Percentiles rank a stretch among this genome's conserved stretches.
Evolutionary conservation across 176 grass and related monocot species (phyloP).

Genomic region (Paspalum vaginatum): DNA sequence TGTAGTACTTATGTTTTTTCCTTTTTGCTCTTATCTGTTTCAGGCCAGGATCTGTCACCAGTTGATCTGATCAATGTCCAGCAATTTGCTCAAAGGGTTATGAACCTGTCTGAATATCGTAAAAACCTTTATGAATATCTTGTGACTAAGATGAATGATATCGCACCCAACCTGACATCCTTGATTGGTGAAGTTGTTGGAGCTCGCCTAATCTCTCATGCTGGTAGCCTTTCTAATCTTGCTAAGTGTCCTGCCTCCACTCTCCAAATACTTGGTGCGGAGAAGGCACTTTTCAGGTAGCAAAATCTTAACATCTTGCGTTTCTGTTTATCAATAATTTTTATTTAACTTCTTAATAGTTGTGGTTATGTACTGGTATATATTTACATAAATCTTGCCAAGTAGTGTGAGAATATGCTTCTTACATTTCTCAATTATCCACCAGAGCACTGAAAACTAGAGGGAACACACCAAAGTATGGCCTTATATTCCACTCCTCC

Average conservation of each 20-base stretch:
- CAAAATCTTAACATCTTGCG: neutral
- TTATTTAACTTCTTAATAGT: neutral
- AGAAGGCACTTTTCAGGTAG: conserved; percentile 97
- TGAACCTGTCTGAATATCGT: conserved; percentile 87
- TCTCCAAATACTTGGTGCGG: conserved; percentile 97
- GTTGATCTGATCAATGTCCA: conserved; percentile 92
- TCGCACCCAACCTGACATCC: conserved; percentile 87
- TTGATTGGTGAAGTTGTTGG: conserved; percentile 94
- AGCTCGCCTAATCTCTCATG: conserved; percentile 92
- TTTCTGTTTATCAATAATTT: neutral
- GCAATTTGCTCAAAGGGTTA: conserved; percentile 88
- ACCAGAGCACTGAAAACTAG: conserved; percentile 81
- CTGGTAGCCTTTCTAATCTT: conserved; percentile 98
- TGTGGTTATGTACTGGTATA: neutral
- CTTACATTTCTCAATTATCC: conserved; percentile 12
- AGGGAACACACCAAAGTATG: conserved; percentile 97
- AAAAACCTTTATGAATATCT: conserved; percentile 98
- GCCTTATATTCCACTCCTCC: conserved; percentile 96
- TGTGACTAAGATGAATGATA: conserved; percentile 96
- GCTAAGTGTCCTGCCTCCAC: conserved; percentile 91
- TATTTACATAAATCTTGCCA: neutral
- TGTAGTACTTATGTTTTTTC: neutral
- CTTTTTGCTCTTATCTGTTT: conserved; percentile 9
- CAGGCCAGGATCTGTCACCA: conserved; percentile 90
- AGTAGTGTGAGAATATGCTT: neutral